Conservation (phyloP, 768 basidiomycete genomes). For the Boletus pseudopeckii region DNA sequence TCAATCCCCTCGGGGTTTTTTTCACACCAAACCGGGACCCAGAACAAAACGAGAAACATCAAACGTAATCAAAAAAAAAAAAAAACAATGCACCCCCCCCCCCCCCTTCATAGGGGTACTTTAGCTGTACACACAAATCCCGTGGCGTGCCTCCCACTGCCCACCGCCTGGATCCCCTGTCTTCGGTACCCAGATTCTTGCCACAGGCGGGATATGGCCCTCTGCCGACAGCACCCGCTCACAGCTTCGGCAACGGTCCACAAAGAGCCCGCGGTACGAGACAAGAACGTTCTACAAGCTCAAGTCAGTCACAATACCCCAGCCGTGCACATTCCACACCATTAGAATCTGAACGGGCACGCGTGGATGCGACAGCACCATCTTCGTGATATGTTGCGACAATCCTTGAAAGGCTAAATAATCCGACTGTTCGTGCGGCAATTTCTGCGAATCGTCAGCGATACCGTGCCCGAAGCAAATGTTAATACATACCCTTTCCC, state of each 20-base stretch:
- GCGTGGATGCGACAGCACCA: conserved; percentile 52
- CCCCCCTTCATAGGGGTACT: too few species aligned
- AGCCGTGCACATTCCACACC: conserved; percentile 30
- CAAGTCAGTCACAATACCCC: conserved; percentile 1
- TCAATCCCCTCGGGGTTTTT: too few species aligned
- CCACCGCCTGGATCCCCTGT: too few species aligned
- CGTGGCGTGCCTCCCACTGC: too few species aligned
- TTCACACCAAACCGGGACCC: too few species aligned
- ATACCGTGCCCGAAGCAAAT: neutral
- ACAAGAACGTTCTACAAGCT: conserved; percentile 44
- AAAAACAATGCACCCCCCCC: too few species aligned
- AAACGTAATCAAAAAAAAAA: too few species aligned
- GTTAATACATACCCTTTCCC: conserved; percentile 52
- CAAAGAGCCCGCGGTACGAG: conserved; percentile 60
- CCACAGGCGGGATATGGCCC: conserved; percentile 70
- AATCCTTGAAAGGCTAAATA: conserved; percentile 62
- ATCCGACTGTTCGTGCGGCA: conserved; percentile 66
- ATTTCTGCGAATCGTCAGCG: conserved; percentile 42
- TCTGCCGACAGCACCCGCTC: conserved; percentile 65
- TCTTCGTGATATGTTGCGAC: conserved; percentile 61
- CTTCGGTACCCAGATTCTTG: conserved; percentile 48
- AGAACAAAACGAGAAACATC: too few species aligned
- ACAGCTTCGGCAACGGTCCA: conserved; percentile 57
- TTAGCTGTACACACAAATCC: too few species aligned
- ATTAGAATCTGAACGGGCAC: conserved; percentile 53